These are phyloP conservation scores for Rhizopogon vinicolor DNA, from an alignment of 768 basidiomycete species.

Conservation along the genomic window DNA sequence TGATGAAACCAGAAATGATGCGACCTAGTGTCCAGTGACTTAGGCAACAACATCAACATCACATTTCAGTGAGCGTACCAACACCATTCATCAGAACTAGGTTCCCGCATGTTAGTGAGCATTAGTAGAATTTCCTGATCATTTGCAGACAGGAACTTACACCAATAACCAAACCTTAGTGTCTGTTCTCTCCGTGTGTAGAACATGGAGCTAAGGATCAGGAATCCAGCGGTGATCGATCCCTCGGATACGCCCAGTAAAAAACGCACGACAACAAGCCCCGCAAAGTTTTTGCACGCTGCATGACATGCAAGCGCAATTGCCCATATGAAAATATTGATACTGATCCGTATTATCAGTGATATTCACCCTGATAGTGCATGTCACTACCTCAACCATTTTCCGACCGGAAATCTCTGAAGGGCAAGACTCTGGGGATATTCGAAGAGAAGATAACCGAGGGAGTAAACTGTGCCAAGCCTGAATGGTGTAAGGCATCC, in stretches of 20 bases:
- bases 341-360: slow-evolving; percentile 25
- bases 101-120: neutral
- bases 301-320: slow-evolving; percentile 53
- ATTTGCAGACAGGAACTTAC: slow-evolving; percentile 31
- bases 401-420: no score
- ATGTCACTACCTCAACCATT: slow-evolving; percentile 56
- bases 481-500: slow-evolving; percentile 22
- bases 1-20: slow-evolving; percentile 57
- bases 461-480: slow-evolving; percentile 66
- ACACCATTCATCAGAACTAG: slow-evolving; percentile 66
- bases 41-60: neutral
- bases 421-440: no score
- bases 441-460: slow-evolving; percentile 44
- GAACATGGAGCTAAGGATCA: slow-evolving; percentile 70
- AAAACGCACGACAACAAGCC: slow-evolving; percentile 53
- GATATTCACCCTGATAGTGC: neutral
- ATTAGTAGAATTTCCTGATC: neutral
- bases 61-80: slow-evolving; percentile 31
- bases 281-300: slow-evolving; percentile 61
- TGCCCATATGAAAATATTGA: slow-evolving; percentile 49
- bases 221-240: slow-evolving; percentile 6
- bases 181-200: slow-evolving; percentile 64
- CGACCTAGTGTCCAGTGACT: slow-evolving; percentile 35
- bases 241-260: slow-evolving; percentile 66
- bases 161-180: slow-evolving; percentile 62